phyloP scores from a whole-genome alignment of 2,329 filamentous ascomycete species.

The Trichothecium sympodiale region DNA sequence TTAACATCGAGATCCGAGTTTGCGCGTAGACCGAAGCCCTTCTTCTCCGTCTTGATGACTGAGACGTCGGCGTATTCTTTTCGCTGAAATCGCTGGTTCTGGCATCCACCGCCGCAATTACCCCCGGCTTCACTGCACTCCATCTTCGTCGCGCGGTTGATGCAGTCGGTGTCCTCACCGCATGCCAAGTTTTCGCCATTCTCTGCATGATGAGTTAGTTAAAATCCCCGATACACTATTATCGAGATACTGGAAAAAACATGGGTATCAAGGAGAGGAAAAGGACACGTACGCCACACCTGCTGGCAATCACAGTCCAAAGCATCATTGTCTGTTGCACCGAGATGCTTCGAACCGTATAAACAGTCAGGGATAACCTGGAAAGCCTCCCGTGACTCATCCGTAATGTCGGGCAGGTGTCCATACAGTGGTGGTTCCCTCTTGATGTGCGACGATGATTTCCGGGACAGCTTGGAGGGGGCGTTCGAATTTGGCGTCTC shows the following conservation, averaged over 20 bases:
- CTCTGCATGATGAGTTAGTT: conserved; percentile 25
- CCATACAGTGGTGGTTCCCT: conserved; percentile 53
- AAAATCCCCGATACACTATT: conserved; percentile 6
- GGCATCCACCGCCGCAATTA: conserved; percentile 76
- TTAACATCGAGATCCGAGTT: conserved; percentile 66
- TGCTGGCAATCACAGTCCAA: conserved; percentile 92
- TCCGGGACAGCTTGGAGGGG: conserved; percentile 62
- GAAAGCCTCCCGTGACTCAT: conserved; percentile 66
- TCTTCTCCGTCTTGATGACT: conserved; percentile 96
- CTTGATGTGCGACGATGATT: conserved; percentile 57
- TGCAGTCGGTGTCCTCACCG: conserved; percentile 93
- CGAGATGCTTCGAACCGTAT: conserved; percentile 86
- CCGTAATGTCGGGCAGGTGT: conserved; percentile 67
- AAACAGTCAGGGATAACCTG: conserved; percentile 74
- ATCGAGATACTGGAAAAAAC: background rate
- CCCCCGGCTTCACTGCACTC: conserved; percentile 73
- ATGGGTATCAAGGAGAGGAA: conserved; percentile 1
- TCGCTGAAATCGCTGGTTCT: conserved; percentile 90
- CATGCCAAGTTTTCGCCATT: conserved; percentile 70
- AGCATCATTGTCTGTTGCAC: conserved; percentile 78
- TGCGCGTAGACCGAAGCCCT: conserved; percentile 83
- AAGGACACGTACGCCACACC: conserved; percentile 72
- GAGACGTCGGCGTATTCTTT: conserved; percentile 84
- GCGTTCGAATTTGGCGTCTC: conserved; percentile 39
- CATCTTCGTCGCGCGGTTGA: conserved; percentile 97